A percentile compares a stretch with the other conserved stretches of the same genome.
phyloP scores from a whole-genome alignment of 2,329 filamentous ascomycete species.

The Fonsecaea nubica region DNA sequence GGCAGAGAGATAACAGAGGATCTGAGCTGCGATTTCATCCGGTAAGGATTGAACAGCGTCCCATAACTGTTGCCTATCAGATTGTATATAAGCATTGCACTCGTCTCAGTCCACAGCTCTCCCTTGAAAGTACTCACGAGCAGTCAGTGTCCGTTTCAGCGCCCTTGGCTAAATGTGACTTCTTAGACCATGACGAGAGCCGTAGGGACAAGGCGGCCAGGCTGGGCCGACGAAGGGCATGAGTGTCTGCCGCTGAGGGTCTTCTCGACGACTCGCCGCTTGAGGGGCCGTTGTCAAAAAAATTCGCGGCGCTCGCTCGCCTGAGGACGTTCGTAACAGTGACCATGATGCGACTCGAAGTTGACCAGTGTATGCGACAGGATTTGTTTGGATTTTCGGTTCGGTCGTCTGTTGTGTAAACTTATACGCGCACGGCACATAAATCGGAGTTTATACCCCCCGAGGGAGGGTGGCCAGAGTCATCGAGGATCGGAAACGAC shows the following conservation, averaged over 20 bases:
- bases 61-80: conserved; percentile 29
- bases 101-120: not conserved
- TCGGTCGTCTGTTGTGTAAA: not conserved
- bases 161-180: conserved; percentile 16
- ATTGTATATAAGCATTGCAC: not conserved
- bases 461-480: not conserved
- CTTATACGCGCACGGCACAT: too few relatives aligned
- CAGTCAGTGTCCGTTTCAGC: conserved; percentile 12
- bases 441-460: not conserved
- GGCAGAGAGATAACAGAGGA: conserved; percentile 30
- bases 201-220: conserved; percentile 27
- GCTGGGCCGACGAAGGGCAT: conserved; percentile 26
- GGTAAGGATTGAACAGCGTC: conserved; percentile 32
- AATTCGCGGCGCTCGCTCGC: conserved; percentile 19
- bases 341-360: not conserved
- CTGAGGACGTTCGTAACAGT: conserved; percentile 24
- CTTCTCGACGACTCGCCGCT: conserved; percentile 31
- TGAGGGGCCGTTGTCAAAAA: conserved; percentile 23
- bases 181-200: conserved; percentile 28
- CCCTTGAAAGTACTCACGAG: conserved; percentile 21
- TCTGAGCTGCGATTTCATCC: conserved; percentile 33
- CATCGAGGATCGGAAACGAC: not conserved
- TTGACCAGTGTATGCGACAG: not conserved
- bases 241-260: conserved; percentile 21
- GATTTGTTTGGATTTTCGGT: not conserved